Base-by-base conservation (phyloP, 306 rosid species). In the Herpetospermum pedunculosum region DNA sequence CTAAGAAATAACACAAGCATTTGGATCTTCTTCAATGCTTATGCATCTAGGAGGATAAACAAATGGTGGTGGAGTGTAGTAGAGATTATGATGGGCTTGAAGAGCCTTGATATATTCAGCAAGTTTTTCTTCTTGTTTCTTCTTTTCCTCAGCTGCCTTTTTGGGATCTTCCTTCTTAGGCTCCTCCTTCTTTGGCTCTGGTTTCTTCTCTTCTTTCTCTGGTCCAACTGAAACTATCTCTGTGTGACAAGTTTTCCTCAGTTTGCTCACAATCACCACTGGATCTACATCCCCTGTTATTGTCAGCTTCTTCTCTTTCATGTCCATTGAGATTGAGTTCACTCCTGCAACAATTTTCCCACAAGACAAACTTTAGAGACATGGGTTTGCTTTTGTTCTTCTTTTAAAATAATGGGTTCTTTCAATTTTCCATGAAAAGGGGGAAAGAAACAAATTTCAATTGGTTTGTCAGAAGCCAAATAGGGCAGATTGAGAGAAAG, bases 1-100 rank as follows among this genome's bases (percentile, higher is more conserved):
- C n/a, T 44, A 71, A 30, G 7, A 71, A 71, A 71, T 48, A 44
- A 71, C 75, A 71, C 75, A 71, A 16, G 5, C 75, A 34, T 71
- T 71, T 48, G 75, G 75, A 48, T 71, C 59, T 46, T 71, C 75
- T 32, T 71, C 75, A 28, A 50, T 50, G 50, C 75, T 71, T 15
- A 30, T 30, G 65, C 21, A 0, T 58, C 65, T 58, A 58, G 65
- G 40, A 55, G 65, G 38, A n/a, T 59, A 59, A 19, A 0, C 23
- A 11, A 25, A 0, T 28, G 37, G 19, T 26, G 46, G 19, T 26
- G 46, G 70, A 60, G 32, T 6, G 14, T 0, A 18, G 13, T 48
- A 12, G 21, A 19, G 59, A 30, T 47, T 7, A 16, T 16, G 5
- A 16, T 48, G 2, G 5, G 60, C 60, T 8, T 71, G 14, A 0